Conservation (phyloP, 2,329 filamentous ascomycete species). For the Trichophyton equinum region DNA sequence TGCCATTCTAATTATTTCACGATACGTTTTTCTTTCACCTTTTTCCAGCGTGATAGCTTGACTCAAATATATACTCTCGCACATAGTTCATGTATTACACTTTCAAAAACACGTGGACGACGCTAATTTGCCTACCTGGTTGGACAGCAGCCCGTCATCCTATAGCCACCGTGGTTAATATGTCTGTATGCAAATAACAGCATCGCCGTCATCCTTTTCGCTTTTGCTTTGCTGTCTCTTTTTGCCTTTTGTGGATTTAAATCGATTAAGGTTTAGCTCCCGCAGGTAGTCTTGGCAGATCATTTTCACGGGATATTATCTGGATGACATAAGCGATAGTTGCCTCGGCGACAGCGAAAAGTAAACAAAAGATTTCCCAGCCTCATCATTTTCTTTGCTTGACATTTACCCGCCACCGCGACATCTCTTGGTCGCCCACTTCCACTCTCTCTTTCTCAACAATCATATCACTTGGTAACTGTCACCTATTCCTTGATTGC, state of each 20-base stretch:
- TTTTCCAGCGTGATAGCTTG: not conserved
- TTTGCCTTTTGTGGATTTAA: not conserved
- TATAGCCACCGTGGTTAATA: not conserved
- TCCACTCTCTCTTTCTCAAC: not conserved
- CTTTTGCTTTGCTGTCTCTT: not conserved
- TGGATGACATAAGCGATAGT: slow-evolving; percentile 3
- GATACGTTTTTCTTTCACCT: not conserved
- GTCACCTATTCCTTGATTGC: not conserved
- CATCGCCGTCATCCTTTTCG: too few relatives aligned
- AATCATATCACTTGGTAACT: not conserved
- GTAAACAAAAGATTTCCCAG: slow-evolving; percentile 10
- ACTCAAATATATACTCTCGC: not conserved
- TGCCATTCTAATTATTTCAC: not conserved
- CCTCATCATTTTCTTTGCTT: slow-evolving; percentile 4
- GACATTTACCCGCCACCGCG: not conserved
- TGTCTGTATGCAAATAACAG: not conserved
- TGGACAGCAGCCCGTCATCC: not conserved
- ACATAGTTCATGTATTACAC: not conserved
- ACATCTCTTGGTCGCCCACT: not conserved
- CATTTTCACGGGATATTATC: not conserved
- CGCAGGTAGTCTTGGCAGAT: not conserved
- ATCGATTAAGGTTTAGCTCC: not conserved
- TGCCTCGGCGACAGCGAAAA: slow-evolving; percentile 4
- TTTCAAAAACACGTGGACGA: not conserved
- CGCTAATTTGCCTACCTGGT: not conserved